Conservation (phyloP, 805 yeast species). For the Wickerhamiella domercqiae region DNA sequence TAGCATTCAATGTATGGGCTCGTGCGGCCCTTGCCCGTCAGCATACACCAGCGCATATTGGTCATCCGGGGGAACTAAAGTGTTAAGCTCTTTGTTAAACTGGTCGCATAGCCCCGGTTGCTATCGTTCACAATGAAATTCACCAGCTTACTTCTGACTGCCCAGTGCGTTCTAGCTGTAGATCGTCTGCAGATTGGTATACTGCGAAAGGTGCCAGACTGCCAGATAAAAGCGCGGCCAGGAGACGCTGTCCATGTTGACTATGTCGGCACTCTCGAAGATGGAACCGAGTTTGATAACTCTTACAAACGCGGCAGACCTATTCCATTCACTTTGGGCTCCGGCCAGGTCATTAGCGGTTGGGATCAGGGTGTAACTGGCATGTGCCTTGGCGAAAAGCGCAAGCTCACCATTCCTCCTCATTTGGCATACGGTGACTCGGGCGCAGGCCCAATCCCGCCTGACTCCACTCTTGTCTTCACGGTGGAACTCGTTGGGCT, state of each 20-base stretch:
- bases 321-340: slow-evolving; percentile 55
- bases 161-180: too few relatives aligned
- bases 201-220: slow-evolving; percentile 32
- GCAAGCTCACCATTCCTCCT: slow-evolving; percentile 68
- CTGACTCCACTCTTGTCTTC: slow-evolving; percentile 57
- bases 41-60: too few relatives aligned
- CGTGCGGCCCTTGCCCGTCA: too few relatives aligned
- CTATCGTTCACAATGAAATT: too few relatives aligned
- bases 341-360: slow-evolving; percentile 68
- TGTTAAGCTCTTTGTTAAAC: too few relatives aligned
- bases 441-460: slow-evolving; percentile 71
- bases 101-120: too few relatives aligned
- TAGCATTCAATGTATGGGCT: too few relatives aligned
- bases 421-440: slow-evolving; percentile 55
- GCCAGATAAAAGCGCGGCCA: slow-evolving; percentile 38
- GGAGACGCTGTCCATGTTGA: slow-evolving; percentile 68
- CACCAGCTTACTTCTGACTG: too few relatives aligned
- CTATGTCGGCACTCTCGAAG: slow-evolving; percentile 52
- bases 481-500: slow-evolving; percentile 50
- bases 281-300: slow-evolving; percentile 63
- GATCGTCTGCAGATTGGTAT: slow-evolving; percentile 22
- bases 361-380: slow-evolving; percentile 79
- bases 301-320: slow-evolving; percentile 53
- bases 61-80: too few relatives aligned
- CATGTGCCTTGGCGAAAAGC: slow-evolving; percentile 81